A percentile compares a stretch with the other conserved stretches of the same genome.
These are phyloP conservation scores for Allomyces javanicus DNA, from an alignment of 192 early-diverging fungal genomes.

Conservation along the genomic window DNA sequence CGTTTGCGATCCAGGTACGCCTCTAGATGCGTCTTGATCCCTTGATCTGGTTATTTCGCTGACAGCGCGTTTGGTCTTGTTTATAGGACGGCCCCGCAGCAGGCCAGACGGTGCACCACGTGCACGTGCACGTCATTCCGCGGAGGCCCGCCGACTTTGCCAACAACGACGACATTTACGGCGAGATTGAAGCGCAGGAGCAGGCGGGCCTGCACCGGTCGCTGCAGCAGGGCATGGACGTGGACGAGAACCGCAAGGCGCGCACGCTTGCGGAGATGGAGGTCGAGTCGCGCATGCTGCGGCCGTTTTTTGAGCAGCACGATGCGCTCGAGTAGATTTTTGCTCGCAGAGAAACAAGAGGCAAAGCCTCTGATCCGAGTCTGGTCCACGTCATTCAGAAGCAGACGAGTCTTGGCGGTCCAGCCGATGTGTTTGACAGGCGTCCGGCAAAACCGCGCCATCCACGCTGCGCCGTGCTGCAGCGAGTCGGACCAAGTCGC, in stretches of 20 bases:
- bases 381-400: too few species aligned
- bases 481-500: too few species aligned
- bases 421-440: too few species aligned
- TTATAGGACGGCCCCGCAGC: constrained; percentile 44
- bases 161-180: constrained; percentile 77
- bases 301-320: not conserved
- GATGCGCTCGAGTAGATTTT: not conserved
- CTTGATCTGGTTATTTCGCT: not conserved
- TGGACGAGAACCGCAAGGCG: not conserved
- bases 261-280: not conserved
- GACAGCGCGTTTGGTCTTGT: not conserved
- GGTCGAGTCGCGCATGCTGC: not conserved
- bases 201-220: constrained; percentile 1
- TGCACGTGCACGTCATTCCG: constrained; percentile 83
- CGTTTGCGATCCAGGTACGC: constrained; percentile 52
- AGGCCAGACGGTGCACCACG: constrained; percentile 71
- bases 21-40: not conserved
- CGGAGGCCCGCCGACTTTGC: constrained; percentile 54
- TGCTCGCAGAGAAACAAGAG: not conserved
- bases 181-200: constrained; percentile 41
- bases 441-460: too few species aligned
- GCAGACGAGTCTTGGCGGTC: too few species aligned
- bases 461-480: too few species aligned
- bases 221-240: not conserved
- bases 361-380: too few species aligned